These are phyloP conservation scores for Sordariomycetes sp. DNA, from an alignment of 2,329 filamentous ascomycete genomes.

Conservation along the genomic window DNA sequence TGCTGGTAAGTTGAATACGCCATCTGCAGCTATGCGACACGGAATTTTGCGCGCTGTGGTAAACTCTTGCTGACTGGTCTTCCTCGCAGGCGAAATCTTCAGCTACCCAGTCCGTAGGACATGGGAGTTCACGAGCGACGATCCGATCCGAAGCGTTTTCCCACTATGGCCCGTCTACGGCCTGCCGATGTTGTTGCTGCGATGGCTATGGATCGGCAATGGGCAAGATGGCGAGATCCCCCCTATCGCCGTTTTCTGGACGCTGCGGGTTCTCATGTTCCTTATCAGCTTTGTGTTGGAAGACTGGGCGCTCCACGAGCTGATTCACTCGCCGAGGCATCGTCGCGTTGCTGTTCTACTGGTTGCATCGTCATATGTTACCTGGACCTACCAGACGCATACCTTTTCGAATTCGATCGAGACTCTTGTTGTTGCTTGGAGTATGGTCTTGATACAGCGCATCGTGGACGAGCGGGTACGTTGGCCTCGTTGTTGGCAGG, in stretches of 20 bases:
- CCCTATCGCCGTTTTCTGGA: conserved; percentile 84
- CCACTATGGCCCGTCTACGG: conserved; percentile 95
- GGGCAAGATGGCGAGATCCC: conserved; percentile 68
- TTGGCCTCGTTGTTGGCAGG: conserved; percentile 7
- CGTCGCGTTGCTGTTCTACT: conserved; percentile 70
- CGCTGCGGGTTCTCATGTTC: conserved; percentile 84
- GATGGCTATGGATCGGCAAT: conserved; percentile 86
- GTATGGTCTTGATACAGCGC: conserved; percentile 80
- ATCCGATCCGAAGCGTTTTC: conserved; percentile 91
- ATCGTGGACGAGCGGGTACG: conserved; percentile 71
- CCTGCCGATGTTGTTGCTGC: conserved; percentile 82
- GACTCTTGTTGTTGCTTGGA: conserved; percentile 88
- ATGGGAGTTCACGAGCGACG: conserved; percentile 88
- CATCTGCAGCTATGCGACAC: neutral
- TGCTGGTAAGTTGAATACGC: conserved; percentile 59
- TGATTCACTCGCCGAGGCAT: conserved; percentile 66
- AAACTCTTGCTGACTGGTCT: too few relatives aligned
- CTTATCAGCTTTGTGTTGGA: conserved; percentile 90
- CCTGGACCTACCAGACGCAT: conserved; percentile 97
- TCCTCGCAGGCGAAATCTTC: conserved; percentile 78
- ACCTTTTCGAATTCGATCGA: conserved; percentile 98
- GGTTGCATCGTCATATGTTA: conserved; percentile 93
- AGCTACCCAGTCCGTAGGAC: conserved; percentile 82
- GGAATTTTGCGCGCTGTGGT: too few relatives aligned
- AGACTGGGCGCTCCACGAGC: conserved; percentile 93